Percentiles rank a stretch among this genome's conserved stretches.
Evolutionary conservation across 2,329 filamentous ascomycete species (phyloP).

Genomic region (Zasmidium citrigriseum): DNA sequence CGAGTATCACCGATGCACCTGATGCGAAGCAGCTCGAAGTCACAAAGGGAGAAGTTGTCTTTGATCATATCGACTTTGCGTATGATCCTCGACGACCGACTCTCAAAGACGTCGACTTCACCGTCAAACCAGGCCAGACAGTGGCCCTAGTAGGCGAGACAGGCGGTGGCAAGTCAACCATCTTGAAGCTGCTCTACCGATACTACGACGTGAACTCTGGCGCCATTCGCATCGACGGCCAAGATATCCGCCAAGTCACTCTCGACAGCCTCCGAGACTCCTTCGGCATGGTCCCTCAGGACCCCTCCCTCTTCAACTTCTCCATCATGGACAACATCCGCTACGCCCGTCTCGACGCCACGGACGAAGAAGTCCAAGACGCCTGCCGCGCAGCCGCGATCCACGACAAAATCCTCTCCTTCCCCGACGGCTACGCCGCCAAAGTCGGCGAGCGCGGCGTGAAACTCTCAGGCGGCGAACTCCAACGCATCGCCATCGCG

Average conservation of each 20-base stretch:
- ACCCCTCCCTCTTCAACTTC: constrained; percentile 64
- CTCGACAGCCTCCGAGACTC: constrained; percentile 59
- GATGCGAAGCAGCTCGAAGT: constrained; percentile 49
- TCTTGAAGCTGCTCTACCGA: constrained; percentile 61
- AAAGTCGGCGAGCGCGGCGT: constrained; percentile 75
- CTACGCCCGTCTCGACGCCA: constrained; percentile 63
- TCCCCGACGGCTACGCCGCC: constrained; percentile 70
- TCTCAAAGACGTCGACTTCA: constrained; percentile 52
- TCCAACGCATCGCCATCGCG: constrained; percentile 78
- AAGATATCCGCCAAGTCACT: constrained; percentile 61
- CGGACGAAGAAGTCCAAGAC: constrained; percentile 59
- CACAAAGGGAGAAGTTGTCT: constrained; percentile 53
- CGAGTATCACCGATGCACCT: constrained; percentile 54
- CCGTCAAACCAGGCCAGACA: constrained; percentile 54
- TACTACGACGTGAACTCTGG: constrained; percentile 61
- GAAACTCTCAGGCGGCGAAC: constrained; percentile 79
- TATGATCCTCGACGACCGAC: constrained; percentile 57
- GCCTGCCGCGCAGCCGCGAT: constrained; percentile 64
- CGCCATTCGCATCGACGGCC: constrained; percentile 58
- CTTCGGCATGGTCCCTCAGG: constrained; percentile 66
- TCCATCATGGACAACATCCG: constrained; percentile 66
- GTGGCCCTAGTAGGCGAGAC: constrained; percentile 64
- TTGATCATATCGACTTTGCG: constrained; percentile 56
- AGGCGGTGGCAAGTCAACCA: constrained; percentile 64
- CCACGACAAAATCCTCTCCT: constrained; percentile 63